Evolutionary conservation across 129 eudicot genomes (phyloP), one percentile per base, ranked within the genome.

Genomic region (Kitagawia praeruptora): DNA sequence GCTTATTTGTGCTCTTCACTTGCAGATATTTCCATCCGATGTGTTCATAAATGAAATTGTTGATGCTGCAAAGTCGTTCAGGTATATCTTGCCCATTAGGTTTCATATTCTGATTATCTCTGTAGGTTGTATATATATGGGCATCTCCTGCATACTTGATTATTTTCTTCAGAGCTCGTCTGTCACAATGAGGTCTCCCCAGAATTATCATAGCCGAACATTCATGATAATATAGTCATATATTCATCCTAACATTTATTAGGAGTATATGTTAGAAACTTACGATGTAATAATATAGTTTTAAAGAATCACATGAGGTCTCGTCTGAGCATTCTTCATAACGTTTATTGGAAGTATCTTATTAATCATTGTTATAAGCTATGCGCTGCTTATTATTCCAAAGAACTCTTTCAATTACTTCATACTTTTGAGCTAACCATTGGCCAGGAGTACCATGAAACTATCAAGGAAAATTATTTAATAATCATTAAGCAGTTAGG

Each of bases 1-100:
- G 53, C 8, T 44, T 39, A 15, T 80, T 44, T 63, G 54, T 78
- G 48, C 77, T 83, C 48, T 69, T 79, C 82, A 64, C 75, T 58
- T 83, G 67, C 90, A 94, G 98, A 94, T 95, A 66, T 90, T 86
- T 78, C 98, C 98, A 51, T 86, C 90, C 81, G 96, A 95, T 85
- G 91, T 92, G 10, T 90, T 84, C 82, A 87, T 92, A 54, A 96
- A 89, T 46, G 97, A 95, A 37, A 83, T 90, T 45, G 49, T 92
- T 82, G 92, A 88, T 77, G 87, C 87, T 79, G 89, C 96, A 79
- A 95, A 90, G 83, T 84, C 91, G 75, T 83, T 86, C 78, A 88
- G 87, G 97, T 95, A 73, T 79, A 83, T 75, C 75, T 81, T 81
- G 75, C 67, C 63, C 53, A 16, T 46, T 21, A 45, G 8, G 54